Evolutionary conservation across 257 asterid genomes (phyloP).

Genomic region (Leptodermis oblonga): DNA sequence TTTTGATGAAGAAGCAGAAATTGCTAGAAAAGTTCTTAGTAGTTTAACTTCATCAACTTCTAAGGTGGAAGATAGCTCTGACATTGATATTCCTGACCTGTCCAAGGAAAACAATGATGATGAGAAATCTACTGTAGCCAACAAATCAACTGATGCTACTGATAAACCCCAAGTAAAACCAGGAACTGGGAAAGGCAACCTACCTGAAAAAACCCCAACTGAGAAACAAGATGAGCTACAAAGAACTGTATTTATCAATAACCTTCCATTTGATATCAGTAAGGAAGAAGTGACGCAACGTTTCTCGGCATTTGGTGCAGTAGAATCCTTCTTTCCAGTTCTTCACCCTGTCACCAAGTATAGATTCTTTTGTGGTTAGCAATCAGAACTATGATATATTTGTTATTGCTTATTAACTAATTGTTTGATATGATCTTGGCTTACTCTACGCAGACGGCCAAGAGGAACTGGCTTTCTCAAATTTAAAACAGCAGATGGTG

Average conservation of each 20-base stretch:
- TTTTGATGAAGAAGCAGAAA: slow-evolving; percentile 67
- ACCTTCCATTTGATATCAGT: slow-evolving; percentile 76
- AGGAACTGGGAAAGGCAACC: slow-evolving; percentile 23
- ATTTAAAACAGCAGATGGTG: slow-evolving; percentile 62
- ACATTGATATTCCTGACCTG: slow-evolving; percentile 23
- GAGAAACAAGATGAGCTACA: slow-evolving; percentile 69
- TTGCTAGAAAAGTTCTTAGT: slow-evolving; percentile 68
- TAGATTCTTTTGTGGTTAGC: neutral
- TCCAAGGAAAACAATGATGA: slow-evolving; percentile 36
- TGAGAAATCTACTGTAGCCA: slow-evolving; percentile 28
- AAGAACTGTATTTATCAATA: slow-evolving; percentile 73
- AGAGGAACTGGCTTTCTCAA: slow-evolving; percentile 98
- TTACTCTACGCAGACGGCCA: slow-evolving; percentile 63
- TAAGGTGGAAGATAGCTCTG: slow-evolving; percentile 24
- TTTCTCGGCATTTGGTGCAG: slow-evolving; percentile 78
- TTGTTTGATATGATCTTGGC: slow-evolving; percentile 3
- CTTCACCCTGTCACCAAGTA: slow-evolving; percentile 88
- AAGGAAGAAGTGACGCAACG: slow-evolving; percentile 77
- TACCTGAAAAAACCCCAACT: slow-evolving; percentile 23
- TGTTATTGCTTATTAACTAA: neutral
- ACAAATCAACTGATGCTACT: slow-evolving; percentile 28
- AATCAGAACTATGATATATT: slow-evolving; percentile 10
- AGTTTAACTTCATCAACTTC: slow-evolving; percentile 52
- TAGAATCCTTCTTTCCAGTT: slow-evolving; percentile 72
- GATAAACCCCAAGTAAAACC: slow-evolving; percentile 15